These are phyloP conservation scores for Kitagawia praeruptora DNA, from an alignment of 129 eudicot genomes.

Conservation along the genomic window DNA sequence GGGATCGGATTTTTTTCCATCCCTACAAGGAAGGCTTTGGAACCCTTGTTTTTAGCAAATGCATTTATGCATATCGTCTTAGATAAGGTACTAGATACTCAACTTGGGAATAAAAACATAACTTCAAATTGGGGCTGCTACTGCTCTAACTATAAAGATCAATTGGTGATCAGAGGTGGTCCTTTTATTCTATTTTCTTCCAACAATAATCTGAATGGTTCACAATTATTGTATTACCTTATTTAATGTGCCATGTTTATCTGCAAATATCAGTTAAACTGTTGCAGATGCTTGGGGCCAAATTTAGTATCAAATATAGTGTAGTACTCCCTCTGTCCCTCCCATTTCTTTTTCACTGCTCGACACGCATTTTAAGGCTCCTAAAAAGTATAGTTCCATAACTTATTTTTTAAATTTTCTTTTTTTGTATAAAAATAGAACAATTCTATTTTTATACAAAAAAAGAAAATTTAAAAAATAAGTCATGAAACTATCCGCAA, in stretches of 20 bases:
- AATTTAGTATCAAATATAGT: background rate
- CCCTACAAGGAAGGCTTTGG: slow-evolving; percentile 1
- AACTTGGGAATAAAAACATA: slow-evolving; percentile 2
- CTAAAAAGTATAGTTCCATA: too few relatives aligned
- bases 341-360: too few relatives aligned
- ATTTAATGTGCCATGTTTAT: slow-evolving; percentile 1
- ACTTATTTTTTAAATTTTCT: too few relatives aligned
- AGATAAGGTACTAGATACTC: background rate
- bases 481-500: too few relatives aligned
- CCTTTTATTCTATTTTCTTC: slow-evolving; percentile 4
- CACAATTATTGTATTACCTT: background rate
- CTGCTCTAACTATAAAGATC: background rate
- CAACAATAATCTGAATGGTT: background rate
- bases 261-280: background rate
- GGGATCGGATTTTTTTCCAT: too few relatives aligned
- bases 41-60: background rate
- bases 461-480: too few relatives aligned
- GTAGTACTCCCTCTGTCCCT: too few relatives aligned
- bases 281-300: background rate
- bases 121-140: background rate
- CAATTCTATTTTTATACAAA: too few relatives aligned
- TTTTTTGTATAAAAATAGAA: too few relatives aligned
- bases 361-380: too few relatives aligned
- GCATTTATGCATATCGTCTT: background rate
- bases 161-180: background rate